phyloP scores from a whole-genome alignment of 129 eudicot species.

The Flaveria brownii region DNA sequence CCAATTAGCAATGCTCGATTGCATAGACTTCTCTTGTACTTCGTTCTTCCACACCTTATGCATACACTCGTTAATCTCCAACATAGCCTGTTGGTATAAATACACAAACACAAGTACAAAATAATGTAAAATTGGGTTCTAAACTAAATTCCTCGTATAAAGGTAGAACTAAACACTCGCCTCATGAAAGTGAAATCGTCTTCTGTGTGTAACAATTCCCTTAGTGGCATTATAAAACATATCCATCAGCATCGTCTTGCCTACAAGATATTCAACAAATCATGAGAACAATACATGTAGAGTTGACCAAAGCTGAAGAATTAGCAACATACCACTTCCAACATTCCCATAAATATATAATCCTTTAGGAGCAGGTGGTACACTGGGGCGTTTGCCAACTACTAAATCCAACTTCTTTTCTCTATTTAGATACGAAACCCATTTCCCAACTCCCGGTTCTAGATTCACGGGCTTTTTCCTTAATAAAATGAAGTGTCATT shows the following conservation, averaged over 20 bases:
- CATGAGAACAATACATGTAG: background rate
- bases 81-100: conserved; percentile 77
- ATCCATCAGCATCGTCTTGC: conserved; percentile 98
- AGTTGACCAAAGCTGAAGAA: conserved; percentile 9
- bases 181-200: conserved; percentile 97
- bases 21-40: conserved; percentile 65
- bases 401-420: conserved; percentile 83
- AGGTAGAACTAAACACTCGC: conserved; percentile 39
- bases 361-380: conserved; percentile 93
- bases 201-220: conserved; percentile 80
- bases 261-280: conserved; percentile 35
- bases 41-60: conserved; percentile 86
- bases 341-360: conserved; percentile 88
- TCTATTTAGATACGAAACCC: conserved; percentile 93
- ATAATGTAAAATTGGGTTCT: background rate
- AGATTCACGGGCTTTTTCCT: conserved; percentile 56
- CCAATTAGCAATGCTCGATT: conserved; percentile 82
- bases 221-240: conserved; percentile 88
- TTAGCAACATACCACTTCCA: conserved; percentile 80
- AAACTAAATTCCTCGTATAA: background rate
- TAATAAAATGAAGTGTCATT: conserved; percentile 27
- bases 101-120: background rate
- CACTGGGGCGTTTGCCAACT: conserved; percentile 65
- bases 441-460: conserved; percentile 94
- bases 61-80: conserved; percentile 86